Conservation (phyloP, 1,284 basidiomycete genomes). For the Apiotrichum laibachii region DNA sequence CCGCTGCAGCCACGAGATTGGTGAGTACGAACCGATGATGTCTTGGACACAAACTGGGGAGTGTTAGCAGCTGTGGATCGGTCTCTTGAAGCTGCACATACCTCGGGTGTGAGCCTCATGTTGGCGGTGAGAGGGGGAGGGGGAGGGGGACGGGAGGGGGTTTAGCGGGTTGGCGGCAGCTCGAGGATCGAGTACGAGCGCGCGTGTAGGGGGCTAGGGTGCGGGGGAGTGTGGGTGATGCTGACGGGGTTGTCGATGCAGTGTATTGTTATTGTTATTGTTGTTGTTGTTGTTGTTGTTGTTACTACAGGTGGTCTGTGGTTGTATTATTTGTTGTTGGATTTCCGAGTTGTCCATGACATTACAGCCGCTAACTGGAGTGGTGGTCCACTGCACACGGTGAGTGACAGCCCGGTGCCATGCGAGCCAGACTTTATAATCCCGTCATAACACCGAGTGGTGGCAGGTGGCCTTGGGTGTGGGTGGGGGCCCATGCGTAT, state of each 20-base stretch:
- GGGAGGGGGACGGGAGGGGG: too few species aligned
- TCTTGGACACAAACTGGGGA: conserved; percentile 46
- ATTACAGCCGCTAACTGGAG: too few species aligned
- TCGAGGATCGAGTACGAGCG: too few species aligned
- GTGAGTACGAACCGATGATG: conserved; percentile 42
- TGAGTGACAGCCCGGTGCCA: too few species aligned
- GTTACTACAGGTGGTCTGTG: background rate
- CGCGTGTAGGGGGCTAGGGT: too few species aligned
- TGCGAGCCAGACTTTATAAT: too few species aligned
- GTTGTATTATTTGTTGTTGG: background rate
- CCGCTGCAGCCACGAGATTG: too few species aligned
- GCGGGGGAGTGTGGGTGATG: background rate
- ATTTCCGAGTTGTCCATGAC: background rate
- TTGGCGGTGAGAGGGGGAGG: background rate
- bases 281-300: background rate
- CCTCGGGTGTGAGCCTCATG: conserved; percentile 53
- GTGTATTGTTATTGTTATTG: background rate
- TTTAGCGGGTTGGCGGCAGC: too few species aligned
- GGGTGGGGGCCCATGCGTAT: too few species aligned
- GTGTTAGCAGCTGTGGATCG: background rate
- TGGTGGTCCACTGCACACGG: too few species aligned
- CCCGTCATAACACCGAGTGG: too few species aligned
- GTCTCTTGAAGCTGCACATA: conserved; percentile 24
- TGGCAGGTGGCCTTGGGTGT: too few species aligned
- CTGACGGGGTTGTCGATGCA: background rate